These are phyloP conservation scores for Ceriops decandra DNA, from an alignment of 345 rosid genomes.

Conservation along the genomic window DNA sequence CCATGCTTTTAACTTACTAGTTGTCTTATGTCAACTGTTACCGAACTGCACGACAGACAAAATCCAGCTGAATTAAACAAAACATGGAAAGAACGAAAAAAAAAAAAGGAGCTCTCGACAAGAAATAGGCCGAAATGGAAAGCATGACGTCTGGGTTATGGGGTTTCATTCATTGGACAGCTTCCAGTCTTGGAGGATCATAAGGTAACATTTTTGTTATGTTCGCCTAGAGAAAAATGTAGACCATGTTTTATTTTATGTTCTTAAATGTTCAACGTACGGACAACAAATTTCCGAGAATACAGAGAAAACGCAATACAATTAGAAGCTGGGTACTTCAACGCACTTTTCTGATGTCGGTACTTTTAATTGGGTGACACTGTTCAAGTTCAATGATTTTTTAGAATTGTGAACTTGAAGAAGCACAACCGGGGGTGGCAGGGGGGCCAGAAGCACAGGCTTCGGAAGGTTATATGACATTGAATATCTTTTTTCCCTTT, in stretches of 20 bases:
- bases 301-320: neutral
- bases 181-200: conserved; percentile 10
- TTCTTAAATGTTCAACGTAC: neutral
- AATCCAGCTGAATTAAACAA: neutral
- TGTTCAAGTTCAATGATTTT: too few relatives aligned
- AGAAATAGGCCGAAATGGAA: conserved; percentile 9
- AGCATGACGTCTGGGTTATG: neutral
- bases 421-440: too few relatives aligned
- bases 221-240: neutral
- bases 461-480: too few relatives aligned
- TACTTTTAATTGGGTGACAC: too few relatives aligned
- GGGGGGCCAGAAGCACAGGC: too few relatives aligned
- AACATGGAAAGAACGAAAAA: neutral
- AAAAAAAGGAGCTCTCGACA: neutral
- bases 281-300: conserved; percentile 2
- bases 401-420: too few relatives aligned
- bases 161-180: neutral
- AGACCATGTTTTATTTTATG: neutral
- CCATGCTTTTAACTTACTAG: too few relatives aligned
- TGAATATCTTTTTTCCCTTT: too few relatives aligned
- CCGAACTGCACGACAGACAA: neutral
- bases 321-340: neutral
- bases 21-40: neutral
- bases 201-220: conserved; percentile 2
- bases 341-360: too few relatives aligned